A percentile compares a stretch with the other conserved stretches of the same genome.
Conservation (phyloP, 495 filamentous ascomycete species). For the Penicillium flavigenum region DNA sequence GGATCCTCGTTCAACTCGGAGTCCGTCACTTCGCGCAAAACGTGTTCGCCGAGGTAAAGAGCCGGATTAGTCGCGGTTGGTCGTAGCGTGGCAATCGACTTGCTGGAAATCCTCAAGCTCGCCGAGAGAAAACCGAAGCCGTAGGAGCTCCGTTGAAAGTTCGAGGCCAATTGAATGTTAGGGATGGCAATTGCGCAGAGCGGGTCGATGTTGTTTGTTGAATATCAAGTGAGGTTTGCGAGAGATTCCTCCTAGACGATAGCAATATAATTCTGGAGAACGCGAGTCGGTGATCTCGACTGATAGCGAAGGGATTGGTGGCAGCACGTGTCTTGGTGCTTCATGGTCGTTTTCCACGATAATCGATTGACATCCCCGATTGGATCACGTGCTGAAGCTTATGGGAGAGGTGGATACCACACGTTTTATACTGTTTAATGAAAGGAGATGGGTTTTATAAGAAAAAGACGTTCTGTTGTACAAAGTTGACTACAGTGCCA, state of each 20-base stretch:
- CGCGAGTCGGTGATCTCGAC: neutral
- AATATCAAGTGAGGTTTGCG: neutral
- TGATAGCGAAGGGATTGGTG: neutral
- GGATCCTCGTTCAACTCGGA: neutral
- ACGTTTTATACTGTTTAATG: neutral
- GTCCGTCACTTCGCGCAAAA: constrained; percentile 6
- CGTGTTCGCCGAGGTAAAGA: constrained; percentile 3
- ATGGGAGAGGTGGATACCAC: neutral
- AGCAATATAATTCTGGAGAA: neutral
- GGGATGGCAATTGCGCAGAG: neutral
- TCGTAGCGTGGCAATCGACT: neutral
- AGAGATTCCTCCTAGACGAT: neutral
- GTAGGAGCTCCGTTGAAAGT: constrained; percentile 1
- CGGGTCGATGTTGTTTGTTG: neutral
- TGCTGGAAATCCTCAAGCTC: neutral
- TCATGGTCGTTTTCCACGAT: constrained; percentile 11
- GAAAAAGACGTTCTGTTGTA: neutral
- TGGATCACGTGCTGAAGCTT: constrained; percentile 14
- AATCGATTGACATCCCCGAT: constrained; percentile 10
- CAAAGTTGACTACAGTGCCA: neutral
- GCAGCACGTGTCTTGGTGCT: neutral
- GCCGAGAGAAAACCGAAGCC: neutral
- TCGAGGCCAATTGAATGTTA: neutral
- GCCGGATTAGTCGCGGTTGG: neutral
- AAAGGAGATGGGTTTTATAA: neutral